phyloP scores from a whole-genome alignment of 371 early-diverging fungal species.

The Saksenaea vasiformis region DNA sequence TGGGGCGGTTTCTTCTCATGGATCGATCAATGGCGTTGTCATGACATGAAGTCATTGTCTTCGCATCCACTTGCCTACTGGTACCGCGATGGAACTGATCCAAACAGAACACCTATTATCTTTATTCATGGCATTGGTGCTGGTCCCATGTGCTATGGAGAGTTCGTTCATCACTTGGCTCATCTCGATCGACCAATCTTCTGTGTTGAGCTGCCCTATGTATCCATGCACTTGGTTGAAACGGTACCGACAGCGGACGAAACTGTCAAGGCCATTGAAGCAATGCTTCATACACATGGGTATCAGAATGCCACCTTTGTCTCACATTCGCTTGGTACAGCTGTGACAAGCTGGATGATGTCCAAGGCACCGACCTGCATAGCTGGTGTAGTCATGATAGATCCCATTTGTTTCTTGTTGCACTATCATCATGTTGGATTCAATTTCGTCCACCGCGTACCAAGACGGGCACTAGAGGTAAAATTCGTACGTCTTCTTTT shows the following conservation, averaged over 20 bases:
- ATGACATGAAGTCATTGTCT: not conserved
- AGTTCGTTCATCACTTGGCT: conserved; percentile 49
- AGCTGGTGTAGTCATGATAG: conserved; percentile 58
- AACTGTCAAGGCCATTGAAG: conserved; percentile 53
- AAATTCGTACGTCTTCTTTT: not conserved
- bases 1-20: conserved; percentile 35
- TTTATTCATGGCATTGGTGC: conserved; percentile 73
- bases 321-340: conserved; percentile 72
- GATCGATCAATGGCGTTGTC: not conserved
- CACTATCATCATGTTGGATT: conserved; percentile 65
- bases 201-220: conserved; percentile 69
- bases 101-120: conserved; percentile 53
- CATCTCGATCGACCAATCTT: conserved; percentile 56
- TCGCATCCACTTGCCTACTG: conserved; percentile 27
- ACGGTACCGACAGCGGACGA: conserved; percentile 58
- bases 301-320: conserved; percentile 60
- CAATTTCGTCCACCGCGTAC: conserved; percentile 68
- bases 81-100: conserved; percentile 17
- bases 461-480: conserved; percentile 54
- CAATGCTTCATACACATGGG: conserved; percentile 52
- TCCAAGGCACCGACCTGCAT: conserved; percentile 46
- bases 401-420: conserved; percentile 70
- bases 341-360: conserved; percentile 47
- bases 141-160: conserved; percentile 58
- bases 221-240: conserved; percentile 63